Evolutionary conservation across 2,329 filamentous ascomycete genomes (phyloP), one percentile per base, ranked within the genome.

Genomic region (Colletotrichum sp.): DNA sequence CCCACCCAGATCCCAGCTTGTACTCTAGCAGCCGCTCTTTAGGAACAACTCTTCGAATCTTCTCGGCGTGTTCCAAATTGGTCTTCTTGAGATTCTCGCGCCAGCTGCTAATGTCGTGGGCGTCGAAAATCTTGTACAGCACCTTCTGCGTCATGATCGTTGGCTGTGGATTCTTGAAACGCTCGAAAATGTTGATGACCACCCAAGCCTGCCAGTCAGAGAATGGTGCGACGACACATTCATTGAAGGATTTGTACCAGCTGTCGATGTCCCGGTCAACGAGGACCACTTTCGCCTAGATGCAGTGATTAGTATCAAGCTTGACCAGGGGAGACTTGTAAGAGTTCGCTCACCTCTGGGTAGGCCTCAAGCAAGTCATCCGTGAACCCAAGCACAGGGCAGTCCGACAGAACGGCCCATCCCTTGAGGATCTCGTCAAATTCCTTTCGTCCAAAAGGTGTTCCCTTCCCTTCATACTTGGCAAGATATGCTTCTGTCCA

Each of bases 341-440:
- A 4, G 12, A 16, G 21, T 3, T n/a, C 18, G 24, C 64, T 66
- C 52, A 67, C 86, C 16, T 87, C 81, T 0, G 86, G 86, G 70
- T 87, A 87, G 15, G 87, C 73, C 26, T 83, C 81, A 64, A 88
- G 75, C 34, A 88, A 77, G 58, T 87, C 85, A 28, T 82, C 80
- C n/a, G 64, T 81, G 21, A 87, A 81, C 30, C 83, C 77, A 18
- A 79, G 82, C 2, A 82, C 82, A 1, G 86, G 86, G 2, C 82
- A 77, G 73, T 88, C 87, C 8, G 85, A 86, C 18, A 84, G 82
- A 12, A 84, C 86, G 2, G 75, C 77, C 16, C 75, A 79, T 6
- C 65, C 70, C 16, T 71, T 71, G 13, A 79, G 74, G 4, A 80
- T 61, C 62, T 78, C 76, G 26, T 80, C 77, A 16, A 77, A 78